Base-by-base conservation (phyloP, 805 yeast genomes). In the Candida gorgasii region DNA sequence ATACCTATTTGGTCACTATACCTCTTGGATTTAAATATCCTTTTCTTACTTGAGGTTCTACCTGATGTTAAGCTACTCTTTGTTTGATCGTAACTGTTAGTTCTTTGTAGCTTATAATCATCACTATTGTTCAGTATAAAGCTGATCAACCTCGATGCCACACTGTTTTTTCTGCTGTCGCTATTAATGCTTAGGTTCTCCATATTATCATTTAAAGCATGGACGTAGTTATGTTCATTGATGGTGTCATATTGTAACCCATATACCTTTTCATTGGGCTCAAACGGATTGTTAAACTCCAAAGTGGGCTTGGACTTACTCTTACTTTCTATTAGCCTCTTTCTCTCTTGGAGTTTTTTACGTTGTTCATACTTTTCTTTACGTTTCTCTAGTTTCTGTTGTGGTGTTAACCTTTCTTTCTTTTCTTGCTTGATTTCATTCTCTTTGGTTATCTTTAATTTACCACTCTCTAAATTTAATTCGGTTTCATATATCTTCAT, bases 71-170 rank as follows among this genome's bases (percentile, higher is more conserved):
- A 58, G 28, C 48, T 47, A 41, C 67, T 58, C 48, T 62, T 64
- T 7, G 73, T 68, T 46, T 66, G 73, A 43, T 69, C 75, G 42
- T 45, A 67, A 29, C 64, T 58, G 35, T 39, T 43, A 5, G 63
- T 54, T 30, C 53, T 49, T 26, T 46, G 43, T 17, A 59, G 42
- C 5, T 44, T 42, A 15, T 49, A 39, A 5, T 48, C 53, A 32
- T 47, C 50, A 32, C 50, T 46, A 19, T 24, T 45, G 20, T 44
- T 44, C 36, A 49, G 49, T 13, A 59, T 50, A 11, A 60, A 45
- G 22, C 50, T 52, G n/a, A 53, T 45, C 29, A 60, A 45, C 36
- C 49, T 53, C 18, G 46, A 41, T 2, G 65, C 49, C 3, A 61
- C 45, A 22, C 58, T 55, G 23, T 40, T 42, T 22, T 41, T 39